Percentiles rank a stretch among this genome's conserved stretches.
These are phyloP conservation scores for Cruciata laevipes DNA, from an alignment of 257 asterid species.

Conservation along the genomic window DNA sequence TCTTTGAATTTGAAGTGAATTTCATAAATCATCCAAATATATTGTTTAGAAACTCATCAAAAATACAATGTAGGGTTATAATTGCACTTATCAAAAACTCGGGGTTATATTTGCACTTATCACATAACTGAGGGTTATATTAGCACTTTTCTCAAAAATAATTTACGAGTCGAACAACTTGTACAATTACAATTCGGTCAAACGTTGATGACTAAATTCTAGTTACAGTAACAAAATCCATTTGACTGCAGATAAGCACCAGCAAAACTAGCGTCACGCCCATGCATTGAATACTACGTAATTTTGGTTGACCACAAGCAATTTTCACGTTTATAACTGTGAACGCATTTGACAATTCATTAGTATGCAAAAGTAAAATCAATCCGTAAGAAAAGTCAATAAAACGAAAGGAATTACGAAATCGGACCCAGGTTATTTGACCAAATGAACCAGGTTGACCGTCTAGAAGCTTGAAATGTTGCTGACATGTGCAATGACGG, in stretches of 20 bases:
- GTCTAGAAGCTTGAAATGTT: neutral
- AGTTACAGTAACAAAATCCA: neutral
- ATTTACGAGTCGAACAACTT: neutral
- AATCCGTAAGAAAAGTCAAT: neutral
- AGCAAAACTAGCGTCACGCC: neutral
- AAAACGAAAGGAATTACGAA: too few relatives aligned
- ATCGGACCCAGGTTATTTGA: too few relatives aligned
- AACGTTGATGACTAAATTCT: neutral
- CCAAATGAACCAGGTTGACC: neutral
- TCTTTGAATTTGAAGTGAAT: too few relatives aligned
- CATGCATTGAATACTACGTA: neutral
- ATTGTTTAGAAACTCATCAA: too few relatives aligned
- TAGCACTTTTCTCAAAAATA: too few relatives aligned
- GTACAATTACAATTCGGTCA: neutral
- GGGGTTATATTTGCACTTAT: too few relatives aligned
- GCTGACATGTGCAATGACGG: conserved; percentile 11
- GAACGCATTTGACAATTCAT: neutral
- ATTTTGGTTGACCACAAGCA: neutral
- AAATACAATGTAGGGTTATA: too few relatives aligned
- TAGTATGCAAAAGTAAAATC: neutral
- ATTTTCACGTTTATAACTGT: neutral
- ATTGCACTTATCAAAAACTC: too few relatives aligned
- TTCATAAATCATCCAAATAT: too few relatives aligned
- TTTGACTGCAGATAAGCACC: neutral
- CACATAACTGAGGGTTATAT: too few relatives aligned